Evolutionary conservation across 192 early-diverging fungal species (phyloP), one percentile per base, ranked within the genome.

Genomic region (Coemansia guatemalensis): DNA sequence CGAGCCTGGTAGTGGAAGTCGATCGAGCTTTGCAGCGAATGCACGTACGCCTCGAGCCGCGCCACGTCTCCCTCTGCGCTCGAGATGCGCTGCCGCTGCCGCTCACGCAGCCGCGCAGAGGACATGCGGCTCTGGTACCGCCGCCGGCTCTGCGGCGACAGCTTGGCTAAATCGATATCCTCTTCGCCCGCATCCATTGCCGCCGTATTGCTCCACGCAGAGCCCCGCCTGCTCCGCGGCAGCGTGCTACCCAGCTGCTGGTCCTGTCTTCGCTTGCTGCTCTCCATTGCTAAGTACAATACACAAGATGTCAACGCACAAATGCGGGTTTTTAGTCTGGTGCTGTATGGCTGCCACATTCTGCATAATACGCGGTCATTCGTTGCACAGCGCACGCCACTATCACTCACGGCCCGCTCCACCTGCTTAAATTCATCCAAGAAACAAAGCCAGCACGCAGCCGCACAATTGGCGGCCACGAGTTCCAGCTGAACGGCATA

Each of bases 121-220:
- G 76, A 79, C 53, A 70, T 39, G 49, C 69, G 66, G 68, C 76
- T 79, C 32, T 70, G 76, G 50, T 73, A 53, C n/a, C 77, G 63
- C n/a, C 68, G 64, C 14, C 68, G 71, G 64, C 71, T 79, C 41
- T 64, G 64, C 11, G 77, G 77, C 8, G 77, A 74, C 56, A 78
- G 56, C 22, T 52, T 53, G 4, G 48, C 50, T 20, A 56, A 25
- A 7, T 78, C 69, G 0, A 58, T 21, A 7, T 51, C 51, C 12
- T 21, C 50, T 1, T 62, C 23, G 18, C 17, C 4, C 2, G 26
- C 53, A n/a, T 30, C 62, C 21, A 2, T 48, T 20, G 2, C 48
- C 20, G 39, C 52, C 26, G 11, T 22, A 17, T 32, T 53, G 25
- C 35, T 23, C 22, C 26, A n/a, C 3, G 53, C 24, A 4, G 26